phyloP scores from a whole-genome alignment of 305 asterid species.

The Solanum hybrid region DNA sequence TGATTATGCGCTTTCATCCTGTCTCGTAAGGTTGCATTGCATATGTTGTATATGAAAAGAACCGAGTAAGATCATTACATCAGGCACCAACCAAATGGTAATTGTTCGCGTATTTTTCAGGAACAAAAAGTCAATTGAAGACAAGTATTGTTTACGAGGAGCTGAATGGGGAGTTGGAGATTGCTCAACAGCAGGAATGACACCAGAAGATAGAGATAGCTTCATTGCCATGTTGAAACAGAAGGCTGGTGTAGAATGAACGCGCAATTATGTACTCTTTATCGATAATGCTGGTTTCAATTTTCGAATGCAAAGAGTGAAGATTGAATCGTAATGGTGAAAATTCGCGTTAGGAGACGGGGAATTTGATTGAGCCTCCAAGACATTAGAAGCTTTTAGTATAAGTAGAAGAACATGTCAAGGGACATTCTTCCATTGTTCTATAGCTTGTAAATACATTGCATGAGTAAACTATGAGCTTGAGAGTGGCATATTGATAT shows the following conservation, averaged over 20 bases:
- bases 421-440: not conserved
- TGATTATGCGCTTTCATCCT: not conserved
- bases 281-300: not conserved
- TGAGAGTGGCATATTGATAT: not conserved
- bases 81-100: not conserved
- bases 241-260: constrained; percentile 70
- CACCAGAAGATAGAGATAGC: constrained; percentile 64
- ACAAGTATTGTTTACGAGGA: constrained; percentile 83
- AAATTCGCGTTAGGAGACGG: not conserved
- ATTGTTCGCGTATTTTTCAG: constrained; percentile 16
- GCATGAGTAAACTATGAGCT: not conserved
- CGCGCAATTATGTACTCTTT: not conserved
- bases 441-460: not conserved
- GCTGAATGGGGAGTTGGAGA: constrained; percentile 99
- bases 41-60: not conserved
- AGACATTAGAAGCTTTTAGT: not conserved
- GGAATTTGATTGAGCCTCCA: not conserved
- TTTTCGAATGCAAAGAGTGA: not conserved
- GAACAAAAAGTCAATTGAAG: constrained; percentile 47
- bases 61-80: not conserved
- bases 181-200: constrained; percentile 76
- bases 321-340: not conserved
- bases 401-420: not conserved
- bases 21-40: not conserved
- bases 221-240: constrained; percentile 74